Evolutionary conservation across 306 rosid genomes (phyloP), one percentile per base, ranked within the genome.

Genomic region (Cucumis cinereus): DNA sequence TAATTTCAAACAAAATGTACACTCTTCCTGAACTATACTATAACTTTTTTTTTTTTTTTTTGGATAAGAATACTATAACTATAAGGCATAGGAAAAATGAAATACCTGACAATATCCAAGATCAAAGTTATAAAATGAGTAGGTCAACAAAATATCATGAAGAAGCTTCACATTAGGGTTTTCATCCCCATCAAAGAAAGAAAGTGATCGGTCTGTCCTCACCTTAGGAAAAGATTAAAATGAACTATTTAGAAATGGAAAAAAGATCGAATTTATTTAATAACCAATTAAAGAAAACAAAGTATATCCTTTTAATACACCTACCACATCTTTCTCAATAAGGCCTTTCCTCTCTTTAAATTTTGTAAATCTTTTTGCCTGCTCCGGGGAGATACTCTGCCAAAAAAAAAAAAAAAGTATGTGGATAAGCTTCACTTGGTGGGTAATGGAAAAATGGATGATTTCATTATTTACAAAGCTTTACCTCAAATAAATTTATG

Each of bases 81-180:
- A 52, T 28, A 30, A 50, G 30, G 17, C 47, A 52, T 11, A 52
- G 40, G n/a, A 11, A 17, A 56, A 38, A 33, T 0, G 33, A 13
- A 28, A 50, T 88, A 95, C 99, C 99, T 95, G 99, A 80, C 99
- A 95, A 79, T 95, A 95, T 82, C 99, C 99, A 79, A 95, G 98
- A 87, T 95, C 99, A 19, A 95, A 95, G 87, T 95, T 95, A 93
- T 95, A 95, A 90, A 95, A 95, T 57, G 99, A 92, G 80, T 92
- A 95, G 15, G 98, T 90, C 89, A 95, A 71, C 62, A 95, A 81
- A 81, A 95, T 95, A 86, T 95, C 99, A 56, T 86, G 96, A 53
- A 95, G 84, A 76, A 86, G 74, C 79, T 81, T 87, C 81, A 95
- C 96, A 74, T 89, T 89, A 75, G 90, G 84, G 89, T 92, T 95